A percentile compares a stretch with the other conserved stretches of the same genome.
These are phyloP conservation scores for Globisporangium nunn DNA, from an alignment of 352 stramenopile genomes.

Conservation along the genomic window DNA sequence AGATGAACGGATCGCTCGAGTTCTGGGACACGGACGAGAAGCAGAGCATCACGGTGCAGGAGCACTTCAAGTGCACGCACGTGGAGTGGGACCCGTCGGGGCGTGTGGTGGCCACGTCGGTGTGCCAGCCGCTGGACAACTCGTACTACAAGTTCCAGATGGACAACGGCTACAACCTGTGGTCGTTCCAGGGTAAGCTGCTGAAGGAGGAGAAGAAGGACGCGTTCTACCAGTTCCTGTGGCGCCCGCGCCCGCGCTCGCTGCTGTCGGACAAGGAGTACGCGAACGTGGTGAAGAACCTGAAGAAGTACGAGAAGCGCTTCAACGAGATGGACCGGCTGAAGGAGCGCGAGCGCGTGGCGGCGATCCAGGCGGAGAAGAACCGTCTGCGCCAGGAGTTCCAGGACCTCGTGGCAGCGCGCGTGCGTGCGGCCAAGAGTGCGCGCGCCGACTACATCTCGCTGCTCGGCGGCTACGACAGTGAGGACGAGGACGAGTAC, in stretches of 20 bases:
- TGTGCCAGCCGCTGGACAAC: conserved; percentile 94
- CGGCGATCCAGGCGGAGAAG: conserved; percentile 60
- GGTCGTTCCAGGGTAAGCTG: conserved; percentile 97
- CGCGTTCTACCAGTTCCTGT: conserved; percentile 93
- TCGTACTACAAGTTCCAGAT: conserved; percentile 97
- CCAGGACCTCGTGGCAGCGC: conserved; percentile 53
- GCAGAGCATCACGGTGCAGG: conserved; percentile 91
- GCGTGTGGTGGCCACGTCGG: conserved; percentile 91
- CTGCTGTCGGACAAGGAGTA: conserved; percentile 92
- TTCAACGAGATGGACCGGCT: conserved; percentile 85
- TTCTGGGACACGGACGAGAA: conserved; percentile 97
- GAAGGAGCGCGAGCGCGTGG: conserved; percentile 72
- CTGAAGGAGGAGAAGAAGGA: conserved; percentile 94
- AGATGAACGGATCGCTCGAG: conserved; percentile 94
- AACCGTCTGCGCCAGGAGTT: conserved; percentile 65
- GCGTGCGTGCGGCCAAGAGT: conserved; percentile 16
- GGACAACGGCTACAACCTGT: conserved; percentile 98
- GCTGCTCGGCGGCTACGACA: conserved; percentile 74
- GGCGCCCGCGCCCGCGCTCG: conserved; percentile 90
- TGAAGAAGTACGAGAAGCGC: conserved; percentile 95
- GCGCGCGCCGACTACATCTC: conserved; percentile 60
- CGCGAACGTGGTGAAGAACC: conserved; percentile 93
- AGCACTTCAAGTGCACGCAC: conserved; percentile 98
- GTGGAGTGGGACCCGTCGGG: conserved; percentile 97
- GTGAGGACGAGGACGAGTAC: conserved; percentile 79